Base-by-base conservation (phyloP, 1,139 yeast genomes). In the Candida dubliniensis region DNA sequence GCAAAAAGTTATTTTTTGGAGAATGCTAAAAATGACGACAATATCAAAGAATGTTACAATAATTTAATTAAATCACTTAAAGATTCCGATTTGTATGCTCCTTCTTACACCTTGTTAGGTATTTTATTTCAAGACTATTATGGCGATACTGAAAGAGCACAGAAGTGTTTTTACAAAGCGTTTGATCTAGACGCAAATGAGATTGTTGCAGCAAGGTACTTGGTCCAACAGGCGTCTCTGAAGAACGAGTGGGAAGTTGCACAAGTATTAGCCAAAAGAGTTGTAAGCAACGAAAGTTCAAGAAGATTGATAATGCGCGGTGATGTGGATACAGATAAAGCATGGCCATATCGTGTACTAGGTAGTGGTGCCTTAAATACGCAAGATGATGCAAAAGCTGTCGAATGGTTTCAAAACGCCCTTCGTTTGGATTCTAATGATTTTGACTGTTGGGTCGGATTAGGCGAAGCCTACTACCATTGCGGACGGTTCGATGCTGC, bases 401-500 rank as follows among this genome's bases (percentile, higher is more conserved):
- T 91, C 36, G 93, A 87, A 60, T 83, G 87, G 80, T 90, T 89
- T 58, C 99, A 93, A 63, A 79, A 82, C 26, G 91, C 96, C 0
- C 69, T 95, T 44, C 75, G 98, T 49, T 69, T 87, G 52, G 70
- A 82, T 32, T 71, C 86, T 0, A 57, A 61, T 46, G 97, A 93
- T 63, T 63, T 77, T 8, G 84, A 87, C 53, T 84, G 96, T 10
- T 91, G 98, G 98, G 74, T 87, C 24, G 97, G 97, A 0, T 70
- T 93, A 32, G 99, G 99, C 15, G 99, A 95, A 61, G 95, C 97
- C 0, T 93, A 93, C 60, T 73, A 77, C 46, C 79, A 82, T 37
- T 81, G 95, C 63, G 99, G 99, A 5, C 76, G 96, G 50, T 70
- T 84, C 40, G 93, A 87, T 47, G 96, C 98, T 2, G 89, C 96